Percentiles rank a stretch among this genome's conserved stretches.
These are phyloP conservation scores for Mycena crocata DNA, from an alignment of 768 basidiomycete species.

Conservation along the genomic window DNA sequence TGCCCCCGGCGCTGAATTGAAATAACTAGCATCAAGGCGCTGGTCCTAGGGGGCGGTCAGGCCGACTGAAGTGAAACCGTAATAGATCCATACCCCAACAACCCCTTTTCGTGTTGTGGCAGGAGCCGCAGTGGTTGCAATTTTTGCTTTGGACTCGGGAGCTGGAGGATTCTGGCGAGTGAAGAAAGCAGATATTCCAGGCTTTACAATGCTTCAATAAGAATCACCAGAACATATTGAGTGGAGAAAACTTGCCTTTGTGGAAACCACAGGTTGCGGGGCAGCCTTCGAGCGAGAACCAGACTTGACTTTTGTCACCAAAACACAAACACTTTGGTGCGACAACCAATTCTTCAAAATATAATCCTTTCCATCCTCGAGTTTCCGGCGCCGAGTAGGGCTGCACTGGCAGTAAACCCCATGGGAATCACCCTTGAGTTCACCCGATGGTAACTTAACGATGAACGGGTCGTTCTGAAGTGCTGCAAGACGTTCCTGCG, in stretches of 20 bases:
- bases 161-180: no score
- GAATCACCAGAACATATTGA: not conserved
- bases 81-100: not conserved
- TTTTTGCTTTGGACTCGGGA: no score
- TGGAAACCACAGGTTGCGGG: not conserved
- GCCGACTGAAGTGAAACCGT: not conserved
- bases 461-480: not conserved
- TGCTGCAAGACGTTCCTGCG: not conserved
- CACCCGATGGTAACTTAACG: not conserved
- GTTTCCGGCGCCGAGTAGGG: not conserved
- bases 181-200: no score
- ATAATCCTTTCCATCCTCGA: not conserved
- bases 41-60: no score
- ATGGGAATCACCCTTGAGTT: not conserved
- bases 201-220: no score
- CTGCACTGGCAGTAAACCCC: not conserved
- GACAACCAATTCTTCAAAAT: constrained; percentile 1
- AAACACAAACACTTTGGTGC: not conserved
- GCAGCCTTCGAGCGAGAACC: not conserved
- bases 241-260: not conserved
- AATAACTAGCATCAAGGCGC: not conserved
- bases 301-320: not conserved
- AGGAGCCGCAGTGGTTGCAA: no score
- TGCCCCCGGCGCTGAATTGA: not conserved
- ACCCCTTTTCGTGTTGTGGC: not conserved